Evolutionary conservation across 2,329 filamentous ascomycete genomes (phyloP), one percentile per base, ranked within the genome.

Genomic region (Mariannaea elegans): DNA sequence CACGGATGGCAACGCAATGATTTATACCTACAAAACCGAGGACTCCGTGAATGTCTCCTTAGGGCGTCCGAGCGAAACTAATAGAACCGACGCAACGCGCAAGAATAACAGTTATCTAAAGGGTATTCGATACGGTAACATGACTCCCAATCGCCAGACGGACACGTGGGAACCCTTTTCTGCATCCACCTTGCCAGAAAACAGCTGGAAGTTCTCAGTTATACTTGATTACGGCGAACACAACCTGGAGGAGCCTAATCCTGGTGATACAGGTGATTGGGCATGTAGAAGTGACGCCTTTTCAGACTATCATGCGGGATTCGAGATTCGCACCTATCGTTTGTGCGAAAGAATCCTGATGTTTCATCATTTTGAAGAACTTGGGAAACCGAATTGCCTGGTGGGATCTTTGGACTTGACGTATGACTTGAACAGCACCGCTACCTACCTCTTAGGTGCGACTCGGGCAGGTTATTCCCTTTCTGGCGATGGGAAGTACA

Each of bases 291-390:
- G 10, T 12, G 39, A 44, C 21, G 27, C 41, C 3, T 45, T 45
- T 21, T 54, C 38, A 1, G 24, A 16, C 6, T 42, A 27, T 8
- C n/a, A 39, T 8, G n/a, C 44, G 6, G 32, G 31, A 29, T 42
- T 56, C 27, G 52, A 58, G 31, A 19, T 49, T 3, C 38, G 54
- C 21, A 57, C 54, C 16, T 57, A 57, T 34, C 54, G 54, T 10
- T 21, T 57, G 13, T 57, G 54, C 18, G 45, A 29, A 3, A 18
- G 54, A 7, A 45, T 57, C 2, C 46, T 57, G 10, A 44, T 50
- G 38, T 57, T 57, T 29, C 46, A 57, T 16, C 54, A 57, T 24
- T 50, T 57, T 10, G 7, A 34, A 7, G 32, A 34, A 14, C 45
- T 47, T 13, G 8, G 45, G 27, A 13, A 9, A 3, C 14, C 16